phyloP scores from a whole-genome alignment of 345 rosid species.

The Pistacia atlantica region DNA sequence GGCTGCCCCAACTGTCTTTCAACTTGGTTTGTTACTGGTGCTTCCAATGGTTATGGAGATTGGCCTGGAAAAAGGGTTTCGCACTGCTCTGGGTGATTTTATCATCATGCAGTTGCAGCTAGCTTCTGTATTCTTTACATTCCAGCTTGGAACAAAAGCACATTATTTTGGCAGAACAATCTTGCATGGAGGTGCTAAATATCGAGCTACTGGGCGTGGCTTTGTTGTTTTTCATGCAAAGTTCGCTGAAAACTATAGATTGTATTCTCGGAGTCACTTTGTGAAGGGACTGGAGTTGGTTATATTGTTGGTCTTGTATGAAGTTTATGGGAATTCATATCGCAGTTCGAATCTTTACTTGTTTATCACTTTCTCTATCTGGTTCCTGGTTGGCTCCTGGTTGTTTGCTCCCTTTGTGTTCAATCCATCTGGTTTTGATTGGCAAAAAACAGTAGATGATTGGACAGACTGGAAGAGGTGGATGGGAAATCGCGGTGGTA shows the following conservation, averaged over 20 bases:
- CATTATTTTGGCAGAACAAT: conserved; percentile 92
- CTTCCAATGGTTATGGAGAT: conserved; percentile 98
- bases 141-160: conserved; percentile 97
- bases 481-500: conserved; percentile 97
- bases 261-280: conserved; percentile 91
- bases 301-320: conserved; percentile 69
- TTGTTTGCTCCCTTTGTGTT: conserved; percentile 91
- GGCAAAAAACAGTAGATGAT: conserved; percentile 97
- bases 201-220: conserved; percentile 86
- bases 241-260: conserved; percentile 87
- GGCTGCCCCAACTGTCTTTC: conserved; percentile 81
- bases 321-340: conserved; percentile 71
- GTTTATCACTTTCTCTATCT: conserved; percentile 80
- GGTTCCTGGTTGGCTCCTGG: conserved; percentile 97
- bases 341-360: conserved; percentile 67
- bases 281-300: conserved; percentile 87
- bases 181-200: conserved; percentile 89
- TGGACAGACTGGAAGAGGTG: conserved; percentile 99
- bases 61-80: conserved; percentile 92
- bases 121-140: conserved; percentile 93
- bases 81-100: conserved; percentile 83
- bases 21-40: conserved; percentile 79
- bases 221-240: conserved; percentile 92
- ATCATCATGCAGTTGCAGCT: conserved; percentile 97
- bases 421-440: conserved; percentile 94